Evolutionary conservation across 129 eudicot species (phyloP).

Genomic region (Lactuca sativa): DNA sequence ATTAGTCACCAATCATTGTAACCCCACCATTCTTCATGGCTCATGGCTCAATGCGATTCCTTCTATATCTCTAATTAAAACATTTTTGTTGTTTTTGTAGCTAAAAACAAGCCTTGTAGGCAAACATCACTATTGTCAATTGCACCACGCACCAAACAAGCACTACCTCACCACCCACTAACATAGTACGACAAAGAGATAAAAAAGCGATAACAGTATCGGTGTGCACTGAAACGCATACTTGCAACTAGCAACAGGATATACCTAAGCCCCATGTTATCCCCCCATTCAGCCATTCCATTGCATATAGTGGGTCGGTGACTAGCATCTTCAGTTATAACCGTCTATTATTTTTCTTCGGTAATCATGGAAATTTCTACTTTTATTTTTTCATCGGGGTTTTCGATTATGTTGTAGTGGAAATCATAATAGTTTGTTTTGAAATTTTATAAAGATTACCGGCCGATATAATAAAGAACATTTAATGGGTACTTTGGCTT

Average conservation of each 20-base stretch:
- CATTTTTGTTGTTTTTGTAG: conserved; percentile 24
- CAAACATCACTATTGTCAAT: conserved; percentile 13
- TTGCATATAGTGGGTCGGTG: conserved; percentile 16
- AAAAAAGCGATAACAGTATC: conserved; percentile 27
- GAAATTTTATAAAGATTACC: too few species aligned
- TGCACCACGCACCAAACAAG: background rate
- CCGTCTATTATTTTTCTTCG: background rate
- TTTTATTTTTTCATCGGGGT: too few species aligned
- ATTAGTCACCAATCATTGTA: conserved; percentile 15
- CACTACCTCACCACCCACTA: conserved; percentile 37
- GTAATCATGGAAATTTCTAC: too few species aligned
- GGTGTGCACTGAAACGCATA: conserved; percentile 29
- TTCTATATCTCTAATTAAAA: conserved; percentile 9
- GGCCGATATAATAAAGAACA: too few species aligned
- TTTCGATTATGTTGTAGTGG: too few species aligned
- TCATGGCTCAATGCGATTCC: conserved; percentile 16
- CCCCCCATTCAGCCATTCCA: conserved; percentile 11
- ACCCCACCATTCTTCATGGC: conserved; percentile 27
- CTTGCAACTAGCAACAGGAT: conserved; percentile 21
- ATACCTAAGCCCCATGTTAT: conserved; percentile 24
- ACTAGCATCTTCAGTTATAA: conserved; percentile 6
- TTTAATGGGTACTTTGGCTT: background rate
- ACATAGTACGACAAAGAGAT: conserved; percentile 34
- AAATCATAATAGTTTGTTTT: too few species aligned
- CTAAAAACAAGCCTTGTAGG: conserved; percentile 25